Base-by-base conservation (phyloP, 441 rosid species). In the Manihot esculenta region DNA sequence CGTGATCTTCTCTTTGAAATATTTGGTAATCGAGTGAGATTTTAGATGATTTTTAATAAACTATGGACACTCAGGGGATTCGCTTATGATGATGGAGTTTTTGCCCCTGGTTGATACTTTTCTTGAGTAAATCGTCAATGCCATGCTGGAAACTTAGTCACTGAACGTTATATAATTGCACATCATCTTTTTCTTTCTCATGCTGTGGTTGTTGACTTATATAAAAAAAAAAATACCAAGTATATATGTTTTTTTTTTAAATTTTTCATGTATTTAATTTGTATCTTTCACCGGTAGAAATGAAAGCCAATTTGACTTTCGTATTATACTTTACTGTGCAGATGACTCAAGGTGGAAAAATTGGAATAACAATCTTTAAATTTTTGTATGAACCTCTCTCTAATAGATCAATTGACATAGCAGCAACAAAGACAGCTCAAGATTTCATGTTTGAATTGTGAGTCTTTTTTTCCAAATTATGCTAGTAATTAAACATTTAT, bases 31-130 rank as follows among this genome's bases (percentile, higher is more conserved):
- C 11, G 58, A 21, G 58, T 54, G 30, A 54, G 23, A 10, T 10
- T 9, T 23, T 54, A 30, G 58, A 10, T 18, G n/a, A 51, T n/a
- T 5, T 35, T 35, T 6, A 35, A 35, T 35, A 50, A 71, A 24
- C 74, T 68, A 10, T 30, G n/a, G 5, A 8, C 23, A 3, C 2
- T 12, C 2, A 4, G 20, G 5, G 8, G 8, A 13, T 5, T 7
- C n/a, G 74, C 67, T 1, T 71, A 23, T 23, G 60, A 15, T 10
- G 0, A 0, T 0, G 74, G 68, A 5, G 12, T 10, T 0, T n/a
- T 33, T 33, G 67, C 74, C 9, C 74, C 74, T 21, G 74, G 61
- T 10, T 17, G 61, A 23, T 71, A 68, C 11, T 71, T 66, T 1
- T 6, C 27, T 7, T 60, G 42, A 44, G 18, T 38, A 20, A 51